Evolutionary conservation across 2,329 filamentous ascomycete genomes (phyloP).

Genomic region (Colletotrichum sp.): DNA sequence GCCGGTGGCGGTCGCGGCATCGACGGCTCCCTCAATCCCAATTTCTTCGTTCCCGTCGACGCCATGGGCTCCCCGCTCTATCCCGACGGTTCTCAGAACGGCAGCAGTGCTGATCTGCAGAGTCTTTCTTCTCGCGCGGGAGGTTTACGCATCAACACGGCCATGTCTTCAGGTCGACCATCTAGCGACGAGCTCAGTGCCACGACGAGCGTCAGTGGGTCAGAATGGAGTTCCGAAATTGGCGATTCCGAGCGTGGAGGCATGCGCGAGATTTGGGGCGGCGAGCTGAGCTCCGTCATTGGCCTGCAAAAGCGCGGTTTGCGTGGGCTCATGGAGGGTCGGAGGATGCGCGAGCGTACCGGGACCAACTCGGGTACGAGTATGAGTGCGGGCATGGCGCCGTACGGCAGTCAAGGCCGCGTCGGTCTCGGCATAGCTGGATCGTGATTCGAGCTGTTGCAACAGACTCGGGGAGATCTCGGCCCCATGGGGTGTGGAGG

Average conservation of each 20-base stretch:
- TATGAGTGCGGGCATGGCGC: conserved; percentile 22
- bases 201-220: conserved; percentile 55
- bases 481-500: background rate
- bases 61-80: conserved; percentile 36
- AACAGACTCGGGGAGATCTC: background rate
- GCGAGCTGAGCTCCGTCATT: conserved; percentile 87
- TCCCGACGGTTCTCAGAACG: conserved; percentile 13
- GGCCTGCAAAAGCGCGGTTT: conserved; percentile 93
- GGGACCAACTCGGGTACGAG: conserved; percentile 41
- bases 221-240: conserved; percentile 62
- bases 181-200: conserved; percentile 55
- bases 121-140: conserved; percentile 37
- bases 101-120: conserved; percentile 33
- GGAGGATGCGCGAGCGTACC: conserved; percentile 79
- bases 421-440: conserved; percentile 61
- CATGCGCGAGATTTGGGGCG: conserved; percentile 75
- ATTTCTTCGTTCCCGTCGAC: conserved; percentile 62
- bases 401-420: conserved; percentile 31
- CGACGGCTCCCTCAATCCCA: conserved; percentile 68
- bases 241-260: conserved; percentile 53
- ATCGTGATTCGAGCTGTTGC: conserved; percentile 34
- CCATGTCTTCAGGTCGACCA: conserved; percentile 40
- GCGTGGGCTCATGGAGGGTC: conserved; percentile 91
- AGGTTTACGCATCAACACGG: conserved; percentile 55
- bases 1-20: conserved; percentile 90